These are phyloP conservation scores for Agrocybe pediades DNA, from an alignment of 768 basidiomycete genomes.

Conservation along the genomic window DNA sequence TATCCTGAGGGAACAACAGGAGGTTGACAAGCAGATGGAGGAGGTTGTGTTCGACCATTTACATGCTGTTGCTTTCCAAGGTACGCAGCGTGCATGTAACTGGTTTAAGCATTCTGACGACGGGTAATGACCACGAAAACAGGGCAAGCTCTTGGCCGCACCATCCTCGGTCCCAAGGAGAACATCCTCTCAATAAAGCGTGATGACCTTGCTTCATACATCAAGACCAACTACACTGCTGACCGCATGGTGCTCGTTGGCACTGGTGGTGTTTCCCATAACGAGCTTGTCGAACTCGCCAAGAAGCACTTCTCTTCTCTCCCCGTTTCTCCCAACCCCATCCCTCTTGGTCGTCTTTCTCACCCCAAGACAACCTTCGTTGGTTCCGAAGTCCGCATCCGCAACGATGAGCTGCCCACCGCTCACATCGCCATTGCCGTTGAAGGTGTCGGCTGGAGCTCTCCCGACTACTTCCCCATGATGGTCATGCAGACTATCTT, in stretches of 20 bases:
- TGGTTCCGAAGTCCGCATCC: constrained; percentile 93
- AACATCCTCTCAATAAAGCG: constrained; percentile 96
- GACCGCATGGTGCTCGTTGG: constrained; percentile 99
- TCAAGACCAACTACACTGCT: constrained; percentile 96
- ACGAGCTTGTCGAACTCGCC: constrained; percentile 90
- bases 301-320: constrained; percentile 91
- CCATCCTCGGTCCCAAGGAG: constrained; percentile 94
- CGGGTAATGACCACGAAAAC: neutral
- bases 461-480: constrained; percentile 99
- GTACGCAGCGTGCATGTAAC: constrained; percentile 48
- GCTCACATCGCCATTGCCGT: constrained; percentile 96
- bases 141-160: constrained; percentile 95
- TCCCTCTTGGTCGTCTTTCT: constrained; percentile 80
- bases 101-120: neutral
- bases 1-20: constrained; percentile 95
- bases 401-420: constrained; percentile 88
- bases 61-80: constrained; percentile 95
- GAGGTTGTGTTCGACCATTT: constrained; percentile 99
- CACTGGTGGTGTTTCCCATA: constrained; percentile 92
- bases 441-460: constrained; percentile 97
- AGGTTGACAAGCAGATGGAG: constrained; percentile 98
- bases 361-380: constrained; percentile 82
- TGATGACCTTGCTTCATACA: constrained; percentile 86
- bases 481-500: constrained; percentile 97
- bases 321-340: constrained; percentile 85